These are phyloP conservation scores for Aspergillus olivimuriae DNA, from an alignment of 495 filamentous ascomycete species.

Conservation along the genomic window DNA sequence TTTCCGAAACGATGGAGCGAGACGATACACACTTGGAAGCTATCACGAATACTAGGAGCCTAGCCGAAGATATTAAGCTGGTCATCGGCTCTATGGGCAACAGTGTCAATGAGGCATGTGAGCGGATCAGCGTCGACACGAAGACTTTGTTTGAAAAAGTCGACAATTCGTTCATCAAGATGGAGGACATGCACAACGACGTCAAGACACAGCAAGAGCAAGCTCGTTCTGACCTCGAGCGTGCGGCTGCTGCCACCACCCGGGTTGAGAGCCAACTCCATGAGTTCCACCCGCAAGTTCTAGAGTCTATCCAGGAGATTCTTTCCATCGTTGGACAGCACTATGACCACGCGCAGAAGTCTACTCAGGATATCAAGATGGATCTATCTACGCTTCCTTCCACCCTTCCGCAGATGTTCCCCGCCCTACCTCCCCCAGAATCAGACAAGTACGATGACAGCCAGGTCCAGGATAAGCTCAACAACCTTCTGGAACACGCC, in stretches of 20 bases:
- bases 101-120: constrained; percentile 74
- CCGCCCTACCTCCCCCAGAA: constrained; percentile 41
- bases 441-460: constrained; percentile 61
- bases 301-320: constrained; percentile 77
- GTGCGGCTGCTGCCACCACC: constrained; percentile 63
- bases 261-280: constrained; percentile 66
- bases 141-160: constrained; percentile 76
- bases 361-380: constrained; percentile 43
- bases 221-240: constrained; percentile 68
- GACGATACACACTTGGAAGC: constrained; percentile 61
- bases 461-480: constrained; percentile 74
- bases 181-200: constrained; percentile 69
- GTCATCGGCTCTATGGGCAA: constrained; percentile 78
- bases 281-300: constrained; percentile 79
- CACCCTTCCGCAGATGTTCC: constrained; percentile 41
- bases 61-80: constrained; percentile 78
- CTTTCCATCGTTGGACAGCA: constrained; percentile 73
- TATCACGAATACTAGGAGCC: constrained; percentile 62
- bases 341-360: constrained; percentile 57
- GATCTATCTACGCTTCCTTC: constrained; percentile 48
- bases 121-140: constrained; percentile 77
- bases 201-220: constrained; percentile 69
- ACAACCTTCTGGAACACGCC: constrained; percentile 64
- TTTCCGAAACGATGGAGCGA: constrained; percentile 59
- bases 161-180: constrained; percentile 65